Base-by-base conservation (phyloP, 495 filamentous ascomycete species). In the Xylaria telfairii region DNA sequence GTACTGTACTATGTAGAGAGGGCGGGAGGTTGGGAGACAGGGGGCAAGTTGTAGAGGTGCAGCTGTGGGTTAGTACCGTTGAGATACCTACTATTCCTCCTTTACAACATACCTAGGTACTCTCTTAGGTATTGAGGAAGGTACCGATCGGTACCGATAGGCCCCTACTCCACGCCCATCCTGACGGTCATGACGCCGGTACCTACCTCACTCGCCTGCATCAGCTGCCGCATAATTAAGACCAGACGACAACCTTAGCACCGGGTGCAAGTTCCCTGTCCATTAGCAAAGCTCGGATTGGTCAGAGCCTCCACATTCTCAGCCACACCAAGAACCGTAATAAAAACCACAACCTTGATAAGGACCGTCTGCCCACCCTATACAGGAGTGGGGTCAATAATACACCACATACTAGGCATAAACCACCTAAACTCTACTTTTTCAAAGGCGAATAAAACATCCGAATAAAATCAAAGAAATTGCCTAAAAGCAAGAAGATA, bases 281-380 rank as follows among this genome's bases (percentile, higher is more conserved):
- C 1, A 39, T 26, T 54, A 21, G 41, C 21, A 24, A 12, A 19
- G 0, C n/a, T 2, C 4, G 37, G 34, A 66, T 54, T 66, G 26
- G 62, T 6, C 26, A 47, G 61, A 47, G 12, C 15, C 39, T 32
- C 26, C 41, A 47, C 37, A 19, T 42, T 37, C 44, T 49, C 30
- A 65, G 62, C 62, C 62, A 65, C 62, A 44, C 26, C 51, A n/a
- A 26, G n/a, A n/a, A n/a, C n/a, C n/a, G n/a, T n/a, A n/a, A n/a
- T n/a, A n/a, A 17, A 17, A 65, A 49, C 34, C 51, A 67, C 65
- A 37, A 57, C 28, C 44, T 44, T 65, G 42, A 26, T n/a, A n/a
- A n/a, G n/a, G n/a, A n/a, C n/a, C n/a, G n/a, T n/a, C n/a, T n/a
- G n/a, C n/a, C n/a, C n/a, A n/a, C n/a, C n/a, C n/a, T n/a, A n/a